Base-by-base conservation (phyloP, 345 rosid genomes). In the Euclidium syriacum region DNA sequence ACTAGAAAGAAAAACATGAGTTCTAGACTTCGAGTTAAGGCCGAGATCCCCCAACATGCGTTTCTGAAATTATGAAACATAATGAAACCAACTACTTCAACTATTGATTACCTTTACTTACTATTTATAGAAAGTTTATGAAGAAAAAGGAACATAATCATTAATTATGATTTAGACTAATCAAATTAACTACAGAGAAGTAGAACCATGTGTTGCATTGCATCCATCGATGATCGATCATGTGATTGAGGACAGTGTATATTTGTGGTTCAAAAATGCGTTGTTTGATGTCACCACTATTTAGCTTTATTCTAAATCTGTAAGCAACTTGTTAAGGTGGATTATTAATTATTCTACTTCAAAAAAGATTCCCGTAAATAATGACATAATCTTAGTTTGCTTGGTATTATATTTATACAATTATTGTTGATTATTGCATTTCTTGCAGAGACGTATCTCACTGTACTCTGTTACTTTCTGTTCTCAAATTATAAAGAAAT, bases 401-500 rank as follows among this genome's bases (percentile, higher is more conserved):
- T 51, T 52, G 18, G 24, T 30, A 47, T 62, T 36, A 35, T 36
- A 24, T 12, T 24, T 36, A 35, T 36, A 24, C 11, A 22, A 44
- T 46, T 58, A 17, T 18, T 57, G 42, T 57, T 36, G 56, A 40
- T 23, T 50, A 59, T 23, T 68, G 51, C 46, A 67, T 32, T 29
- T 48, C 51, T 67, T 49, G 72, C 42, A 38, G 58, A 67, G 15
- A 39, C 72, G 27, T 59, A 68, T 59, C 32, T 68, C 23, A 51
- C 54, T 51, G 43, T 25, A 19, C 47, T n/a, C n/a, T 41, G 10
- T 58, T 62, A 42, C 9, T 50, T 20, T 50, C 4, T 30, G 16
- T 32, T 59, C 29, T 42, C 8, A 23, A 12, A 26, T 15, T 15
- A 39, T 47, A 35, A 49, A 57, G 22, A 46, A 30, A 11, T 17